Evolutionary conservation across 176 grass and related monocot genomes (phyloP).

Genomic region (Saccharum officinarum): DNA sequence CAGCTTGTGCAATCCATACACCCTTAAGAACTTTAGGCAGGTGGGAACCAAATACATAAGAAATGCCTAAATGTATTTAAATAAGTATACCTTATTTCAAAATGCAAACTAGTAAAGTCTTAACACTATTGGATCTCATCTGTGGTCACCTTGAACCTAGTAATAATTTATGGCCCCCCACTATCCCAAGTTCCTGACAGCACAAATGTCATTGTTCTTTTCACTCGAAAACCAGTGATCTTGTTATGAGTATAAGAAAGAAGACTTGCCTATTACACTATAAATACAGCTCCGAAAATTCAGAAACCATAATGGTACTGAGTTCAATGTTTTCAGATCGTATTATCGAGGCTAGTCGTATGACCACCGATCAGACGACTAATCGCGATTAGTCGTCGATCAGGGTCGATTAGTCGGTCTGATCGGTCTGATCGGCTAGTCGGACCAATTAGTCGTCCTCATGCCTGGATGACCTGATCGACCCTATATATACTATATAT

Average conservation of each 20-base stretch:
- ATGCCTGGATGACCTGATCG: no score
- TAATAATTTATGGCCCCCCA: not conserved
- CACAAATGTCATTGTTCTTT: not conserved
- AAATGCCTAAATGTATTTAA: not conserved
- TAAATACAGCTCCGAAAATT: not conserved
- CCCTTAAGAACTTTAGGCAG: not conserved
- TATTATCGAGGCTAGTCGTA: no score
- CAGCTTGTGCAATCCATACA: not conserved
- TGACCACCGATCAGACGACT: no score
- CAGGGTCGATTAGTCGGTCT: no score
- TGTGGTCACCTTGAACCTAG: not conserved
- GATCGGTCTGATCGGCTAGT: no score
- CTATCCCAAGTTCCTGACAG: not conserved
- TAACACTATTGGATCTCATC: not conserved
- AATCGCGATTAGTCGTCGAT: no score
- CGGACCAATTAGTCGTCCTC: no score
- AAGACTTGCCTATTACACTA: not conserved
- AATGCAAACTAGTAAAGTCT: not conserved
- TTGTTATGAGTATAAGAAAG: not conserved
- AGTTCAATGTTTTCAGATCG: no score
- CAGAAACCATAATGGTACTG: not conserved
- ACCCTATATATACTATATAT: no score
- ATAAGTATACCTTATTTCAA: not conserved
- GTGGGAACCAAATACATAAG: not conserved
- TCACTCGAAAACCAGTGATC: not conserved